Evolutionary conservation across 805 yeast genomes (phyloP), one percentile per base, ranked within the genome.

Genomic region (Barnettozyma vustinii): DNA sequence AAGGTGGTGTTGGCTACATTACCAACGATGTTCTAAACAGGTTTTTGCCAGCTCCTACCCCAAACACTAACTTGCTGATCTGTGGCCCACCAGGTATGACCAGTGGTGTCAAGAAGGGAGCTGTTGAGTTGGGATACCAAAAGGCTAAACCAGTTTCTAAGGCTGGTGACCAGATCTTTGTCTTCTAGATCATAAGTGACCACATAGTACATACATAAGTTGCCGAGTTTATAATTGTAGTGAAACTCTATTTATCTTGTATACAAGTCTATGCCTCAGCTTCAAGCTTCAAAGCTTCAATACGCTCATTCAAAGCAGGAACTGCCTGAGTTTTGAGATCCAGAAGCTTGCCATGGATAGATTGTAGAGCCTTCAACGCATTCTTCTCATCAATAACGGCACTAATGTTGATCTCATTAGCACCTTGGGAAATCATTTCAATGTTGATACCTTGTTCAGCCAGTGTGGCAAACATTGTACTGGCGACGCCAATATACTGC

Each of bases 351-450:
- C 83, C 84, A 64, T 94, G 99, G 50, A 94, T 81, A 5, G 90
- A 84, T 63, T 82, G 82, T 56, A 94, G 74, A 4, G 98, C 98
- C 65, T 87, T 86, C 27, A 88, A 70, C 13, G 95, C 83, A 62
- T 94, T 94, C 48, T 72, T 70, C 56, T 87, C 89, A 55, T 86
- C 87, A 53, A 94, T 89, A 46, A 94, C 99, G 55, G 97, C 95
- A 32, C 96, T 87, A 46, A 94, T 94, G 66, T 94, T 94, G 62
- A 94, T 94, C 70, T 94, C 99, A 62, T 92, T 92, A 18, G 98
- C 97, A 60, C 99, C 99, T 75, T 94, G 99, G 50, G 90, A 80
- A 69, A 94, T 94, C 99, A 94, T 94, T 69, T 94, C 99, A 58
- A 94, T 89, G 69, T 94, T 94, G 63, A 94, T 85, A 42, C 80